These are phyloP conservation scores for Trametes coccinea DNA, from an alignment of 768 basidiomycete species.

Conservation along the genomic window DNA sequence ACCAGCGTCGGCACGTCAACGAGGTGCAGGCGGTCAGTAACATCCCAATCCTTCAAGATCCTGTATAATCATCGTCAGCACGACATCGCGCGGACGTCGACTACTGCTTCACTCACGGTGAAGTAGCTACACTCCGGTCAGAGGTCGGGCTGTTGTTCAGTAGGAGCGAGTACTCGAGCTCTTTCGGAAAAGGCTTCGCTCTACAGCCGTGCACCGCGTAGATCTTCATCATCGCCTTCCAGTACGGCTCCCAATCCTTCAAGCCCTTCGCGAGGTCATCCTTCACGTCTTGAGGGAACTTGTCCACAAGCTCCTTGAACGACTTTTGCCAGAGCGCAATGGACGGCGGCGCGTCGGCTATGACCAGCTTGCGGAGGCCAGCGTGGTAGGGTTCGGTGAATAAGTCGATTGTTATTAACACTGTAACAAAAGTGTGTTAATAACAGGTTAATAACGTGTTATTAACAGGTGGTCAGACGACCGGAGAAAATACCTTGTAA, in stretches of 20 bases:
- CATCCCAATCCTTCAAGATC: constrained; percentile 29
- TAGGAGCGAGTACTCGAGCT: constrained; percentile 36
- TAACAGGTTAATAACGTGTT: no score
- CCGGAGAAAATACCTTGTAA: no score
- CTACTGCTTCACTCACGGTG: constrained; percentile 34
- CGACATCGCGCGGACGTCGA: background rate
- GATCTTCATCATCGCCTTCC: constrained; percentile 41
- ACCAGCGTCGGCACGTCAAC: constrained; percentile 32
- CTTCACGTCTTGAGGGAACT: constrained; percentile 41
- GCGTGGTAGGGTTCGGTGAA: no score
- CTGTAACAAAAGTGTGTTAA: no score
- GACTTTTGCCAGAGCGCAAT: constrained; percentile 42
- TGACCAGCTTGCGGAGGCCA: constrained; percentile 48
- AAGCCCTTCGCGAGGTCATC: constrained; percentile 46
- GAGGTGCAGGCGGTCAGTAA: constrained; percentile 29
- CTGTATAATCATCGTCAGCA: background rate
- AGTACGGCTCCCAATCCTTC: constrained; percentile 40
- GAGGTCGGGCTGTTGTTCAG: constrained; percentile 33
- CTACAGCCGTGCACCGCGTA: constrained; percentile 46
- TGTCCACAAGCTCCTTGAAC: constrained; percentile 42
- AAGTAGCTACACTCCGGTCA: constrained; percentile 46
- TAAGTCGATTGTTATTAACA: no score
- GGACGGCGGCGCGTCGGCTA: constrained; percentile 48
- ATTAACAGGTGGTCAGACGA: no score
- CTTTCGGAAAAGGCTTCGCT: constrained; percentile 45